These are phyloP conservation scores for Eucalyptus sp. DNA, from an alignment of 345 rosid species.

Conservation along the genomic window DNA sequence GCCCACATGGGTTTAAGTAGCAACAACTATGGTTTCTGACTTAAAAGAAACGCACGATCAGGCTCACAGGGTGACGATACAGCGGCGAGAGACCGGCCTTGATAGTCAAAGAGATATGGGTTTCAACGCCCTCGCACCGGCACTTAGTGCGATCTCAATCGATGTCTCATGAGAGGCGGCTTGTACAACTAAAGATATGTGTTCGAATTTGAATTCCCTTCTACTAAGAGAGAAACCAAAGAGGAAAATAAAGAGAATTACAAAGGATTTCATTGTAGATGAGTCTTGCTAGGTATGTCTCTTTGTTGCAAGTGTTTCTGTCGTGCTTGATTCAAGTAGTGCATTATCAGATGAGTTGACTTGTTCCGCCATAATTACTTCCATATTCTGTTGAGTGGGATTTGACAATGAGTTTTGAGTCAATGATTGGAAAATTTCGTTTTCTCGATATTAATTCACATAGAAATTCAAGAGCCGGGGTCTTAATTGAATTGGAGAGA, in stretches of 20 bases:
- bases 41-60: not conserved
- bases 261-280: not conserved
- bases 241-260: not conserved
- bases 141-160: not conserved
- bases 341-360: not conserved
- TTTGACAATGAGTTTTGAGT: not conserved
- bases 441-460: too few species aligned
- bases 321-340: not conserved
- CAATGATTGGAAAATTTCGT: not conserved
- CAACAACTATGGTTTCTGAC: not conserved
- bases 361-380: not conserved
- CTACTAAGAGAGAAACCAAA: not conserved
- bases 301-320: not conserved
- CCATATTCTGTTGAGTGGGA: not conserved
- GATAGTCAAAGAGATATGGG: not conserved
- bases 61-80: not conserved
- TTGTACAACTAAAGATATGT: not conserved
- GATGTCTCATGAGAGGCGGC: not conserved
- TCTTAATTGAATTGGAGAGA: not conserved
- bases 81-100: not conserved
- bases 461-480: not conserved
- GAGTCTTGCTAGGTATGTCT: not conserved
- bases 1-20: not conserved
- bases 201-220: not conserved
- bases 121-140: not conserved